Evolutionary conservation across 352 stramenopile species (phyloP).

Genomic region (Phytophthora sojae): DNA sequence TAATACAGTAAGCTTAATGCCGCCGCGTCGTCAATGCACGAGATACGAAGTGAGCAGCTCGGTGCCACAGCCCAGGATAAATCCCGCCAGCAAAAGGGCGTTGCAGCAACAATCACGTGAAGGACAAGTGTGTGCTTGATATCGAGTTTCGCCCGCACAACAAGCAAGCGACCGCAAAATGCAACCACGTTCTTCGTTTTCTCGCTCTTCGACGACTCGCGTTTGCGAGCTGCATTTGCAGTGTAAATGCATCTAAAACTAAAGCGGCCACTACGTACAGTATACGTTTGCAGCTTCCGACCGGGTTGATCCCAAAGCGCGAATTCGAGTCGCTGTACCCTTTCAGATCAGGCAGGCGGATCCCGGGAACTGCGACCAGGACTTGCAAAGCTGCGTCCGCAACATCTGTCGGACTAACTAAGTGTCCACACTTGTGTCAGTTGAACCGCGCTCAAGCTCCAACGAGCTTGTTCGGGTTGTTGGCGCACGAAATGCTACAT

Average conservation of each 20-base stretch:
- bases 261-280: too few species aligned
- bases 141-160: too few species aligned
- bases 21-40: constrained; percentile 1
- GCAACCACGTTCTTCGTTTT: too few species aligned
- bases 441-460: constrained; percentile 15
- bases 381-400: constrained; percentile 11
- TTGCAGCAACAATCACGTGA: not conserved
- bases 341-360: not conserved
- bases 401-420: constrained; percentile 21
- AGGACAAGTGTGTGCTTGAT: too few species aligned
- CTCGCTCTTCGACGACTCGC: too few species aligned
- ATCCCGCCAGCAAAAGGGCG: constrained; percentile 6
- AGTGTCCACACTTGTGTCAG: constrained; percentile 11
- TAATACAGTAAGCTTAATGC: too few species aligned
- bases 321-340: too few species aligned
- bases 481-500: not conserved
- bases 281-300: too few species aligned
- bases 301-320: too few species aligned
- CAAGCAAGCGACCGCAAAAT: too few species aligned
- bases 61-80: constrained; percentile 5
- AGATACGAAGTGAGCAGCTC: constrained; percentile 3
- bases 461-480: constrained; percentile 13
- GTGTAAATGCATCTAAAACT: too few species aligned
- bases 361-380: constrained; percentile 25
- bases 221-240: too few species aligned